Percentiles rank a stretch among this genome's conserved stretches.
These are phyloP conservation scores for Pinus albicaulis DNA, from an alignment of 75 land plant genomes.

Conservation along the genomic window DNA sequence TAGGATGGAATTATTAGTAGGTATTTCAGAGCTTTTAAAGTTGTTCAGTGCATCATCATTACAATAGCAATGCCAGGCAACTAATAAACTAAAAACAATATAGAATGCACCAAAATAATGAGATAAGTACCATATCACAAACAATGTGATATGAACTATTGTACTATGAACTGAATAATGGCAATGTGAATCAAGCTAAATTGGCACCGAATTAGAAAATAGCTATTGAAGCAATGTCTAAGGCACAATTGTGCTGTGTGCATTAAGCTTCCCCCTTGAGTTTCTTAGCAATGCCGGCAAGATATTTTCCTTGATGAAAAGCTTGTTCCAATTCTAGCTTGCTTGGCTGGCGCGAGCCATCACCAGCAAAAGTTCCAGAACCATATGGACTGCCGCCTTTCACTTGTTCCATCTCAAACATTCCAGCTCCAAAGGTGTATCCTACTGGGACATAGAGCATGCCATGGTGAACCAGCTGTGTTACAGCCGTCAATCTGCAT, in stretches of 20 bases:
- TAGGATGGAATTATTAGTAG: too few relatives aligned
- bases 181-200: neutral
- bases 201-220: neutral
- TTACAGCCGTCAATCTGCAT: slow-evolving; percentile 90
- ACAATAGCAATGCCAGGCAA: too few relatives aligned
- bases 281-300: slow-evolving; percentile 85
- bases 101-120: too few relatives aligned
- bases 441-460: slow-evolving; percentile 92
- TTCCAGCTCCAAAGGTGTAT: slow-evolving; percentile 83
- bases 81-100: too few relatives aligned
- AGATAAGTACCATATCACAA: neutral
- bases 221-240: neutral
- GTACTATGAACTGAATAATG: too few relatives aligned
- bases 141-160: neutral
- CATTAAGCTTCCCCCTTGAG: slow-evolving; percentile 46
- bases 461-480: slow-evolving; percentile 90
- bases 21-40: too few relatives aligned
- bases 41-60: too few relatives aligned
- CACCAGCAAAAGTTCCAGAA: slow-evolving; percentile 88
- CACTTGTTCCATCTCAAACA: slow-evolving; percentile 86
- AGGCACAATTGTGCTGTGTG: neutral
- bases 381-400: slow-evolving; percentile 93
- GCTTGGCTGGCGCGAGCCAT: slow-evolving; percentile 76
- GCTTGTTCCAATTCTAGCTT: slow-evolving; percentile 83
- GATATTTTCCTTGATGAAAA: slow-evolving; percentile 86